Evolutionary conservation across 148 eudicot species (phyloP).

Genomic region (Vaccinium macrocarpon): DNA sequence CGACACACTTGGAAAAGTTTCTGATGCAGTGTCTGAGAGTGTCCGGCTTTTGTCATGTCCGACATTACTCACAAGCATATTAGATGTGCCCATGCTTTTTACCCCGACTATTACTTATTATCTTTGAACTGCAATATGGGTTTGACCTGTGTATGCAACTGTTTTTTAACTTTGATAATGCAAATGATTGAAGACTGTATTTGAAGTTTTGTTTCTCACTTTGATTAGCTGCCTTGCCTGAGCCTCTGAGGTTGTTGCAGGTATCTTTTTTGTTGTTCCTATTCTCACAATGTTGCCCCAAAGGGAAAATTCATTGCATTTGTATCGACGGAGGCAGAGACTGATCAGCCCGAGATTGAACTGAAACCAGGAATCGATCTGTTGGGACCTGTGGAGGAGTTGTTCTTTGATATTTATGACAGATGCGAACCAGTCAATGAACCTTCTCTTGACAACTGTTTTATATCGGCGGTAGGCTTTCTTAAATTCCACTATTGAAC

Average conservation of each 20-base stretch:
- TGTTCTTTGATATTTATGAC: constrained; percentile 85
- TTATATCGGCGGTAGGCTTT: constrained; percentile 69
- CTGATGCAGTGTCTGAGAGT: not conserved
- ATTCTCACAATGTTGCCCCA: constrained; percentile 92
- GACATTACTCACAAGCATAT: not conserved
- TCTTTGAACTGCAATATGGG: not conserved
- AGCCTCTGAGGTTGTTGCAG: constrained; percentile 34
- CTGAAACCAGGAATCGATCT: constrained; percentile 87
- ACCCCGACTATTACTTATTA: not conserved
- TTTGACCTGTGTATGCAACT: not conserved
- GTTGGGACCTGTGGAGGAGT: constrained; percentile 87
- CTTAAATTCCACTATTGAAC: constrained; percentile 5
- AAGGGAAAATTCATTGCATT: constrained; percentile 93
- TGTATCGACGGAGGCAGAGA: constrained; percentile 96
- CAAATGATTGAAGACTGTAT: not conserved
- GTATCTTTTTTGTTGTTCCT: constrained; percentile 94
- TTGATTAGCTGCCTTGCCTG: constrained; percentile 1
- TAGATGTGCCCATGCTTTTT: not conserved
- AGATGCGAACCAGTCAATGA: constrained; percentile 93
- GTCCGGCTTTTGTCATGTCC: not conserved
- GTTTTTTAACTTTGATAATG: not conserved
- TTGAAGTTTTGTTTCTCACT: constrained; percentile 8
- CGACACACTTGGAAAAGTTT: not conserved
- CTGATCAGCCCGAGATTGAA: constrained; percentile 76
- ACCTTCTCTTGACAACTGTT: constrained; percentile 78